phyloP scores from a whole-genome alignment of 2,329 filamentous ascomycete genomes.

The Aspergillus glaucus region DNA sequence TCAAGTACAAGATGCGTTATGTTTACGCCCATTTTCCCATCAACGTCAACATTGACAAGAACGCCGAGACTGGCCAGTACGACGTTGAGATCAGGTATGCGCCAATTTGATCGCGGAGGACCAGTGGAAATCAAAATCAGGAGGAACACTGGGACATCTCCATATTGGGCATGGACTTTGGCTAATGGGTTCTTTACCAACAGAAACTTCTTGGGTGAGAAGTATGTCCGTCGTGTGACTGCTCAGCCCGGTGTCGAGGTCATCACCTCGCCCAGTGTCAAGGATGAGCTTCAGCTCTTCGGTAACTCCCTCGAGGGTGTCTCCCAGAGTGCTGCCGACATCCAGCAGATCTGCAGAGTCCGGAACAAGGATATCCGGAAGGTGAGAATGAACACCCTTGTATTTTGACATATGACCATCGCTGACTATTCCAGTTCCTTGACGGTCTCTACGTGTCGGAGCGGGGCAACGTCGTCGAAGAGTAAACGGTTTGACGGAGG shows the following conservation, averaged over 20 bases:
- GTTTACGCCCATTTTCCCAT: slow-evolving; percentile 99
- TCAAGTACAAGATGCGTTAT: slow-evolving; percentile 99
- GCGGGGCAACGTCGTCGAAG: slow-evolving; percentile 85
- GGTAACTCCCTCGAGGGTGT: slow-evolving; percentile 97
- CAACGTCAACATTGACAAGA: slow-evolving; percentile 99
- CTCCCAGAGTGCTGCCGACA: slow-evolving; percentile 96
- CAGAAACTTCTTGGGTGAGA: slow-evolving; percentile 98
- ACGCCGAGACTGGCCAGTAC: slow-evolving; percentile 75
- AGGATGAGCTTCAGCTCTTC: slow-evolving; percentile 90
- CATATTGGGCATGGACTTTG: background rate
- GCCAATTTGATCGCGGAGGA: background rate
- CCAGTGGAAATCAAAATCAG: background rate
- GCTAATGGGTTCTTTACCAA: slow-evolving; percentile 25
- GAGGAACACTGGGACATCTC: background rate
- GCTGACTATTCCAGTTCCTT: slow-evolving; percentile 65
- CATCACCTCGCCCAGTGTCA: slow-evolving; percentile 81
- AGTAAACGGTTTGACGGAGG: slow-evolving; percentile 31
- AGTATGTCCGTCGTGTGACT: slow-evolving; percentile 87
- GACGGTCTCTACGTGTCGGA: slow-evolving; percentile 99
- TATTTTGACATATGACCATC: background rate
- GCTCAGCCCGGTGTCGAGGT: slow-evolving; percentile 90
- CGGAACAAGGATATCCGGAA: slow-evolving; percentile 99
- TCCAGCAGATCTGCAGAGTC: slow-evolving; percentile 99
- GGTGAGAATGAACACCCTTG: slow-evolving; percentile 45
- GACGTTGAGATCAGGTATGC: slow-evolving; percentile 96